Base-by-base conservation (phyloP, 2,329 filamentous ascomycete genomes). In the Drechslerella dactyloides region DNA sequence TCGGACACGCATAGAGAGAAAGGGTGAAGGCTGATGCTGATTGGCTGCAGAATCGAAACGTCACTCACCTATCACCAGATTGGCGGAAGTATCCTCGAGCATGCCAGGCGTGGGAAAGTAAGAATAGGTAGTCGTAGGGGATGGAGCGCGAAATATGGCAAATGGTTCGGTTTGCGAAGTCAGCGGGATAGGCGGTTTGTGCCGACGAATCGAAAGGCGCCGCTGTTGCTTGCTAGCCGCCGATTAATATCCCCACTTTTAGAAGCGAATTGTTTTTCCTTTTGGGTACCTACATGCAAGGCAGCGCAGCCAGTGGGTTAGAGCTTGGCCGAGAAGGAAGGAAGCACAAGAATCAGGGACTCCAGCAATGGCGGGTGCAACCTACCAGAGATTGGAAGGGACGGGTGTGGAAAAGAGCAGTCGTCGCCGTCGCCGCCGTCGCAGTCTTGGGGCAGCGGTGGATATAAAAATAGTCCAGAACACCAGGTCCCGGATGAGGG, bases 161-260 rank as follows among this genome's bases (percentile, higher is more conserved):
- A 42, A 42, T 42, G 11, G 37, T 13, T 17, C 13, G 37, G 37
- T 42, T 42, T 42, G 37, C 37, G 37, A 5, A 42, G 37, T 42
- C 11, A 17, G n/a, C 11, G 37, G 2, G 37, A 17, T 42, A 42
- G 37, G 37, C 37, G 37, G 37, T 42, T 42, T 42, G 37, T 42
- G 37, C 37, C 37, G n/a, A 42, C 37, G 37, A 42, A 42, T 42
- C 13, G 37, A 42, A 42, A 42, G 37, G 37, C 37, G 37, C n/a
- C 37, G 37, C 37, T 42, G 37, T 13, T 42, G 37, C 23, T 21
- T 64, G 42, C 48, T 70, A 70, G 59, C 59, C 66, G 66, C 66
- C 59, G 59, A 64, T 64, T 59, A 46, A 7, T 54, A 58, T 53
- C 66, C 66, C 66, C 59, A 64, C 66, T 60, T 65, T 52, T 64